Evolutionary conservation across 257 asterid genomes (phyloP).

Genomic region (Solanum chmielewskii): DNA sequence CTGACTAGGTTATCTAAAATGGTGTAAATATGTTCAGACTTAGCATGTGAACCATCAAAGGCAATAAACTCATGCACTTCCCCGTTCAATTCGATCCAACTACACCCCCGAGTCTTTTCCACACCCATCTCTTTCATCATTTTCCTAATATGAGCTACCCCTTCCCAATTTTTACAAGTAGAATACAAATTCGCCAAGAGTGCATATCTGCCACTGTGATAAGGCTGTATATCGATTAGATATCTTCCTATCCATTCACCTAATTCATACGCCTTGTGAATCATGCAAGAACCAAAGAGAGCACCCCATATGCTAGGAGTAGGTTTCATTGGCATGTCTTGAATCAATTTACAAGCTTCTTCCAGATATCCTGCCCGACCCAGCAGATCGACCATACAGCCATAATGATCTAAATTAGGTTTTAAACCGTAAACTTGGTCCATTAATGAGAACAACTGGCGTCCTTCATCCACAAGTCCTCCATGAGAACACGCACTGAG

Average conservation of each 20-base stretch:
- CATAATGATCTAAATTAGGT: slow-evolving; percentile 36
- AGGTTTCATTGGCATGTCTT: slow-evolving; percentile 30
- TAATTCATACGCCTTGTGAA: slow-evolving; percentile 28
- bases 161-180: slow-evolving; percentile 18
- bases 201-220: slow-evolving; percentile 26
- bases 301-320: slow-evolving; percentile 36
- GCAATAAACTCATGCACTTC: slow-evolving; percentile 32
- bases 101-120: slow-evolving; percentile 33
- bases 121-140: slow-evolving; percentile 32
- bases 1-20: not conserved
- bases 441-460: slow-evolving; percentile 22
- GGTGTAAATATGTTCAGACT: not conserved
- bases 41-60: slow-evolving; percentile 3
- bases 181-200: slow-evolving; percentile 37
- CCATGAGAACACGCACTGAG: slow-evolving; percentile 47
- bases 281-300: slow-evolving; percentile 40
- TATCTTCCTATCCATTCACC: slow-evolving; percentile 29
- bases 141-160: slow-evolving; percentile 26
- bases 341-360: slow-evolving; percentile 33
- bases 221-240: slow-evolving; percentile 25
- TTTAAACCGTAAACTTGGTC: slow-evolving; percentile 17
- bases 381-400: slow-evolving; percentile 52
- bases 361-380: slow-evolving; percentile 41
- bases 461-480: slow-evolving; percentile 34
- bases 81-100: slow-evolving; percentile 42